A percentile compares a stretch with the other conserved stretches of the same genome.
These are phyloP conservation scores for Heritiera littoralis DNA, from an alignment of 345 rosid genomes.

Conservation along the genomic window DNA sequence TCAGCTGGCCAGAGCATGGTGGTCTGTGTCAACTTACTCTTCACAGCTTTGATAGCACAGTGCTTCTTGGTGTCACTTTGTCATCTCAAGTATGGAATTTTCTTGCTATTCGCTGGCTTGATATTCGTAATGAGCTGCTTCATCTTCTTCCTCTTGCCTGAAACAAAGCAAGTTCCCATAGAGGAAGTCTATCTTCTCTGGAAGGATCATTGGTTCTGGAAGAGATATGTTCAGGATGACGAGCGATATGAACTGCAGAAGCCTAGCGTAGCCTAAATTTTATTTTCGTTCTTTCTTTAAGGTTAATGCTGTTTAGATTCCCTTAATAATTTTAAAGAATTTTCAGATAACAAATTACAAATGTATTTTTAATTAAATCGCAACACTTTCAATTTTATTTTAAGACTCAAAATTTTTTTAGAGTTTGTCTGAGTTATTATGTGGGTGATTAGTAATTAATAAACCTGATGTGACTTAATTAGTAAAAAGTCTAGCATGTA, in stretches of 20 bases:
- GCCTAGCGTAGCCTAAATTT: too few species aligned
- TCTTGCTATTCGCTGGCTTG: conserved; percentile 69
- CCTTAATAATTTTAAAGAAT: neutral
- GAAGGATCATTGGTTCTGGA: conserved; percentile 82
- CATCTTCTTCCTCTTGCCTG: conserved; percentile 77
- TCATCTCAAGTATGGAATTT: conserved; percentile 70
- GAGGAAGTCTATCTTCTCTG: conserved; percentile 80
- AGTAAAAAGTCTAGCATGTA: too few species aligned
- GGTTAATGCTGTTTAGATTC: conserved; percentile 11
- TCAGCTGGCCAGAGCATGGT: conserved; percentile 93
- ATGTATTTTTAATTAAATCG: too few species aligned
- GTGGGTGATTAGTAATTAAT: too few species aligned
- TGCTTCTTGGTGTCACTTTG: conserved; percentile 72
- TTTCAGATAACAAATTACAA: too few species aligned
- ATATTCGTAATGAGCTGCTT: conserved; percentile 67
- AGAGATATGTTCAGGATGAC: conserved; percentile 43
- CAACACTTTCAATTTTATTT: too few species aligned
- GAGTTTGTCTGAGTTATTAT: too few species aligned
- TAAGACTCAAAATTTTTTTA: too few species aligned
- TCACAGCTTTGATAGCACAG: conserved; percentile 84
- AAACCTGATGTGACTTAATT: too few species aligned
- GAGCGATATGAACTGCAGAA: neutral
- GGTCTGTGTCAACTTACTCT: conserved; percentile 75
- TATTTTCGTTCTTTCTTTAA: too few species aligned
- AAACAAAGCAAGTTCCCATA: conserved; percentile 87